A percentile compares a stretch with the other conserved stretches of the same genome.
Conservation (phyloP, 257 asterid species). For the Capsicum baccatum region DNA sequence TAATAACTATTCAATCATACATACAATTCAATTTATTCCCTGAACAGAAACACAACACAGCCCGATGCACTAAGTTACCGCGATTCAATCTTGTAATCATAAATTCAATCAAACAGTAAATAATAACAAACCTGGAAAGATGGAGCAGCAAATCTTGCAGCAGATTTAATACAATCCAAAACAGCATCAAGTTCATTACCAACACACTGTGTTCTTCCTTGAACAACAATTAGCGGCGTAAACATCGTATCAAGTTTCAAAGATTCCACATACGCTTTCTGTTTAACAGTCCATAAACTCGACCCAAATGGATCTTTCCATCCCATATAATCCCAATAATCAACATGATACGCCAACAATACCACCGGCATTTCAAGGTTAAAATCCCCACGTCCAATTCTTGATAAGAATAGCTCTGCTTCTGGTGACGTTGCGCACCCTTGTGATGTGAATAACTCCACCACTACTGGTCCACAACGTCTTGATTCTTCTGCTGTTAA, state of each 20-base stretch:
- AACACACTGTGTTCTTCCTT: constrained; percentile 68
- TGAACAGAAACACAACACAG: neutral
- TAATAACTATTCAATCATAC: neutral
- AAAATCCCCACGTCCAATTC: constrained; percentile 90
- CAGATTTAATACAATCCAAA: constrained; percentile 57
- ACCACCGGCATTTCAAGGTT: constrained; percentile 65
- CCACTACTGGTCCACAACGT: constrained; percentile 69
- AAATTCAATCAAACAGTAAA: neutral
- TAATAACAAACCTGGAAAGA: constrained; percentile 63
- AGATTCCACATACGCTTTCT: constrained; percentile 81
- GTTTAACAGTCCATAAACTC: constrained; percentile 84
- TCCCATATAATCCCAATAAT: constrained; percentile 89
- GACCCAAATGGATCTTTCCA: constrained; percentile 96
- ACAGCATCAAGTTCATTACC: constrained; percentile 62
- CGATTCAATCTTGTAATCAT: neutral
- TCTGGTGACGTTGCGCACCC: constrained; percentile 88
- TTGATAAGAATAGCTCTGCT: constrained; percentile 86
- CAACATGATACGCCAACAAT: constrained; percentile 79
- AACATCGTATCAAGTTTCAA: constrained; percentile 69
- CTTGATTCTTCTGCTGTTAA: constrained; percentile 60
- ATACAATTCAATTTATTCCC: neutral
- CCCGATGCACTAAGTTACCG: too few relatives aligned
- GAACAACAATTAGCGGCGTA: constrained; percentile 84
- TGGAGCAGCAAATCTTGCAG: constrained; percentile 66
- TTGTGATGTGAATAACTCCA: constrained; percentile 90